These are phyloP conservation scores for Colletotrichum musae DNA, from an alignment of 2,329 filamentous ascomycete species.

Conservation along the genomic window DNA sequence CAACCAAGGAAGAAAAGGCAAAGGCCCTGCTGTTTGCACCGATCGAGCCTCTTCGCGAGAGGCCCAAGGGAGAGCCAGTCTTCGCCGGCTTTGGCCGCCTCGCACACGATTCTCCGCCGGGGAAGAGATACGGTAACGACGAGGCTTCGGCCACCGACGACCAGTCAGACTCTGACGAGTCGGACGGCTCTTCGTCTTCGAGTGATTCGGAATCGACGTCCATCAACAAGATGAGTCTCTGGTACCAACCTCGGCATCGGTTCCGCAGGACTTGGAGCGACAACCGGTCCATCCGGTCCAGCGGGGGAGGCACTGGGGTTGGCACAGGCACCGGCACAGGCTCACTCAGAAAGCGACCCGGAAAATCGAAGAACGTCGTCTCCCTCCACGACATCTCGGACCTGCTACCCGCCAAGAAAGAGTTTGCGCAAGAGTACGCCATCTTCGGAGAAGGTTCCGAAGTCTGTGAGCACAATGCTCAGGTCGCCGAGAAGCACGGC, in stretches of 20 bases:
- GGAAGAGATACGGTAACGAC: constrained; percentile 62
- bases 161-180: constrained; percentile 65
- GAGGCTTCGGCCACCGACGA: constrained; percentile 67
- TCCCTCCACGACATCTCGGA: constrained; percentile 79
- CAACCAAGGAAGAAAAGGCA: constrained; percentile 75
- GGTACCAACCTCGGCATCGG: constrained; percentile 68
- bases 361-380: constrained; percentile 76
- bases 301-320: constrained; percentile 71
- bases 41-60: constrained; percentile 61
- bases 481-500: constrained; percentile 80
- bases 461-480: constrained; percentile 88
- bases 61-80: constrained; percentile 67
- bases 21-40: constrained; percentile 64
- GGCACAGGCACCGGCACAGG: constrained; percentile 65
- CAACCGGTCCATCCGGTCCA: constrained; percentile 71
- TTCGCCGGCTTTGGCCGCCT: constrained; percentile 72
- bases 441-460: constrained; percentile 87
- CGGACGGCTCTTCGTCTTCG: constrained; percentile 64
- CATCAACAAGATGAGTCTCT: constrained; percentile 70
- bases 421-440: constrained; percentile 83
- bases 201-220: constrained; percentile 76
- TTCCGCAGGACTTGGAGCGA: constrained; percentile 71
- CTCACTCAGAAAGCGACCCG: constrained; percentile 60
- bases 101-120: constrained; percentile 64
- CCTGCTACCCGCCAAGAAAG: constrained; percentile 82